phyloP scores from a whole-genome alignment of 805 yeast genomes.

The Candida sonorensis region DNA sequence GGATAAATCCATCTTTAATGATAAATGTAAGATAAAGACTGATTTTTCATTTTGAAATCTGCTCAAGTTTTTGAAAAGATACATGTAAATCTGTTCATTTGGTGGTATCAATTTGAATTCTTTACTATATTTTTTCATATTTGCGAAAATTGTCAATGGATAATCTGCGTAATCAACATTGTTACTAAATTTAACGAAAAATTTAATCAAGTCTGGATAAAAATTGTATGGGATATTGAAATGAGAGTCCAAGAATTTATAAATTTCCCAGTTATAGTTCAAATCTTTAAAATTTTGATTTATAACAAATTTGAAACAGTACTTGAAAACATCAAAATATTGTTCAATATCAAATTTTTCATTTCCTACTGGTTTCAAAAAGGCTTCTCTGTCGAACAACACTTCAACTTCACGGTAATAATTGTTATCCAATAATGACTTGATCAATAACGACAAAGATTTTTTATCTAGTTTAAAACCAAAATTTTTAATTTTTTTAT shows the following conservation, averaged over 20 bases:
- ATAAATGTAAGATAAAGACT: conserved; percentile 54
- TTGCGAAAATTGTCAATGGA: conserved; percentile 55
- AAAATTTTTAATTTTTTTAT: conserved; percentile 36
- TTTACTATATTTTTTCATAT: conserved; percentile 48
- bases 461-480: conserved; percentile 30
- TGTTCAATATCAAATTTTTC: conserved; percentile 11
- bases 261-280: conserved; percentile 53
- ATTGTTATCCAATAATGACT: conserved; percentile 28
- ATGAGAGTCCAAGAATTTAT: conserved; percentile 47
- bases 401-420: conserved; percentile 34
- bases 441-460: conserved; percentile 33
- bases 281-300: conserved; percentile 26
- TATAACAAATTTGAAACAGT: conserved; percentile 39
- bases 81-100: conserved; percentile 48
- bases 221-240: conserved; percentile 53
- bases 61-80: conserved; percentile 57
- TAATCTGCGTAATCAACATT: conserved; percentile 61
- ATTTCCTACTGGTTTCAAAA: conserved; percentile 4
- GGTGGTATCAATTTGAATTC: conserved; percentile 47
- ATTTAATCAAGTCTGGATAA: conserved; percentile 51
- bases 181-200: conserved; percentile 42
- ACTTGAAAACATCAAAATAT: conserved; percentile 17
- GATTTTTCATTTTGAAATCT: conserved; percentile 55
- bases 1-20: conserved; percentile 54
- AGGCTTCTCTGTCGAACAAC: conserved; percentile 36